phyloP scores from a whole-genome alignment of 192 early-diverging fungal genomes.

The Linnemannia elongata region DNA sequence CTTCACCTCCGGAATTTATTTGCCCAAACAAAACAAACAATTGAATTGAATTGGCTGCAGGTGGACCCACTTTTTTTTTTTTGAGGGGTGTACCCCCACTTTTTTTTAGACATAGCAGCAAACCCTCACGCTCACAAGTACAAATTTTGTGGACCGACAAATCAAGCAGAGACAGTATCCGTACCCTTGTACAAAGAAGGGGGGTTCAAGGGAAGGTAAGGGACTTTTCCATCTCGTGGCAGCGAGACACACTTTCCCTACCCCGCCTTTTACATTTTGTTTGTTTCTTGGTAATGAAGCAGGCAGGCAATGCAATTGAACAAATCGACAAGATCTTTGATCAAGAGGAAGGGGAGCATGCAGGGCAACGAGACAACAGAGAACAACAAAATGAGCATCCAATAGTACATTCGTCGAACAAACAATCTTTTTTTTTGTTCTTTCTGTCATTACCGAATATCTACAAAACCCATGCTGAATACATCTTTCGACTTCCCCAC shows the following conservation, averaged over 20 bases:
- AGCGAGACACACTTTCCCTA: not conserved
- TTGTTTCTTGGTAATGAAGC: not conserved
- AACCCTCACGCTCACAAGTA: not conserved
- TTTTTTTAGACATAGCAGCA: not conserved
- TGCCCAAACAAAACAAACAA: constrained; percentile 1
- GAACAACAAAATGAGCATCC: not conserved
- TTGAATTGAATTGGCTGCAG: not conserved
- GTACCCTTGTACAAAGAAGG: not conserved
- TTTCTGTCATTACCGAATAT: not conserved
- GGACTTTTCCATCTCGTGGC: not conserved
- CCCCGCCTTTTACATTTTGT: not conserved
- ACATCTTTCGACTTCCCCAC: not conserved
- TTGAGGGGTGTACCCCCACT: not conserved
- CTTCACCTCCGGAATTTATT: constrained; percentile 2
- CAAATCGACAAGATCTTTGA: too few species aligned
- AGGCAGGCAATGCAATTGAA: too few species aligned
- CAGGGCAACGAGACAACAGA: not conserved
- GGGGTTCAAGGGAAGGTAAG: too few species aligned
- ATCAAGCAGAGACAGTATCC: constrained; percentile 6
- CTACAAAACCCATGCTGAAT: not conserved
- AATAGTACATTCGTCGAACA: not conserved
- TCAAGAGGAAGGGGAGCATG: too few species aligned
- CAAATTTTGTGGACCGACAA: not conserved
- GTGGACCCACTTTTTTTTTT: constrained; percentile 5
- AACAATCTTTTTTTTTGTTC: not conserved